Conservation (phyloP, 1,284 basidiomycete genomes). For the Clitocybe nebularis region DNA sequence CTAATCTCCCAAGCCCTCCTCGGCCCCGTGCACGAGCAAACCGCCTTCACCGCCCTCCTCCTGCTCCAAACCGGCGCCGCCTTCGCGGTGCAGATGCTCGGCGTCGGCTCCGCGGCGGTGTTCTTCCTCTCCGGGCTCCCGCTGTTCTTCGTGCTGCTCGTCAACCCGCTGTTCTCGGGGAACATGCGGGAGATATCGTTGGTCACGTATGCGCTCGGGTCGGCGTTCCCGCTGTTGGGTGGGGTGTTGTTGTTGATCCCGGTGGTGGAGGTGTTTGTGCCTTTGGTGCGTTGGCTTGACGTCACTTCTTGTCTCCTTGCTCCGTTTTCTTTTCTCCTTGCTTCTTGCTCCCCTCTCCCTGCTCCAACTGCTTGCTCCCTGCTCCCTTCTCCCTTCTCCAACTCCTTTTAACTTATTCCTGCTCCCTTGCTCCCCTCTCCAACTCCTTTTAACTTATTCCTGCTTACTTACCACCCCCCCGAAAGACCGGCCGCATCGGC, state of each 20-base stretch:
- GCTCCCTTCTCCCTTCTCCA: too few species aligned
- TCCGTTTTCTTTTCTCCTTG: too few species aligned
- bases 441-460: too few species aligned
- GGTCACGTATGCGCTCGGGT: conserved; percentile 64
- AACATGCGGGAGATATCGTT: conserved; percentile 42
- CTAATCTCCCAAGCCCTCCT: conserved; percentile 55
- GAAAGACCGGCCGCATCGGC: conserved; percentile 72
- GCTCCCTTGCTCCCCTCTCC: conserved; percentile 1
- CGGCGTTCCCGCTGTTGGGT: conserved; percentile 58
- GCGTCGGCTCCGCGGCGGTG: conserved; percentile 67
- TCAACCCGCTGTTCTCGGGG: conserved; percentile 43
- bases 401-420: too few species aligned
- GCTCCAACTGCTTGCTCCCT: too few species aligned
- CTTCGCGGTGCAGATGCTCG: conserved; percentile 51
- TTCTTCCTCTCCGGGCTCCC: conserved; percentile 59
- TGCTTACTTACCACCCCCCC: conserved; percentile 1
- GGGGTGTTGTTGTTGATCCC: conserved; percentile 70
- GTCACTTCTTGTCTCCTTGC: too few species aligned
- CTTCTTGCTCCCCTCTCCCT: too few species aligned
- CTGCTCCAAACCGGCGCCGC: conserved; percentile 55
- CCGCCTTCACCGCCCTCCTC: conserved; percentile 59
- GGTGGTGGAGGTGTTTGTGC: conserved; percentile 88
- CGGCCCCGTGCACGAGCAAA: conserved; percentile 52
- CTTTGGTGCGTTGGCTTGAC: conserved; percentile 66
- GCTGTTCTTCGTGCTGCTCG: conserved; percentile 46